Base-by-base conservation (phyloP, 768 basidiomycete species). In the Termitomyces bulborhizus region DNA sequence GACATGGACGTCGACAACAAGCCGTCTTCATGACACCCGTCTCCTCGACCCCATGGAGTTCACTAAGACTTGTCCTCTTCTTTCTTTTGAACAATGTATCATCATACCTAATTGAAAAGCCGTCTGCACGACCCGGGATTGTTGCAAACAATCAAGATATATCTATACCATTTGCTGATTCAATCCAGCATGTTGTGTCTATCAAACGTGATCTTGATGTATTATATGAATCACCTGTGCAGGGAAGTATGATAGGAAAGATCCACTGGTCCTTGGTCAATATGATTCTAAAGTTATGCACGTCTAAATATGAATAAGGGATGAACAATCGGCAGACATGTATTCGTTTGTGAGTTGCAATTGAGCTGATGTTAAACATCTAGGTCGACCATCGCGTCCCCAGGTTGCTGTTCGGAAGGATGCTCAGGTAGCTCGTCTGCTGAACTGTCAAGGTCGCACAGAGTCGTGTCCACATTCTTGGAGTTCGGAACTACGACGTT, bases 321-420 rank as follows among this genome's bases (percentile, higher is more conserved):
- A 27, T 41, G 13, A 21, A 32, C 12, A 34, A 24, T 34, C 2
- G 21, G 21, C 21, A 21, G 21, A 7, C 12, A 21, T 27, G 16
- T 32, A 34, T 31, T 15, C 18, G 31, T 32, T 26, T 11, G 29
- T 24, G 26, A 42, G 26, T 9, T 4, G 29, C 1, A 29, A 52
- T 15, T 36, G 15, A 4, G 6, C 29, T 29, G 9, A 24, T 9
- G 32, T 57, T 39, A 64, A 55, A 76, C 76, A 60, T 81, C 78
- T 42, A 81, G 62, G 64, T 79, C 77, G 51, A 80, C 66, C 71
- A 79, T 73, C 36, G 55, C 61, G 6, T 63, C 59, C 29, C 60
- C 60, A 24, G 49, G 46, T 26, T 44, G 39, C 11, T 48, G 39
- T 34, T 57, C 48, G 12, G 54, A 37, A 24, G 54, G 41, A 39